A percentile compares a stretch with the other conserved stretches of the same genome.
These are phyloP conservation scores for Trichocladium antarcticum DNA, from an alignment of 495 filamentous ascomycete species.

Conservation along the genomic window DNA sequence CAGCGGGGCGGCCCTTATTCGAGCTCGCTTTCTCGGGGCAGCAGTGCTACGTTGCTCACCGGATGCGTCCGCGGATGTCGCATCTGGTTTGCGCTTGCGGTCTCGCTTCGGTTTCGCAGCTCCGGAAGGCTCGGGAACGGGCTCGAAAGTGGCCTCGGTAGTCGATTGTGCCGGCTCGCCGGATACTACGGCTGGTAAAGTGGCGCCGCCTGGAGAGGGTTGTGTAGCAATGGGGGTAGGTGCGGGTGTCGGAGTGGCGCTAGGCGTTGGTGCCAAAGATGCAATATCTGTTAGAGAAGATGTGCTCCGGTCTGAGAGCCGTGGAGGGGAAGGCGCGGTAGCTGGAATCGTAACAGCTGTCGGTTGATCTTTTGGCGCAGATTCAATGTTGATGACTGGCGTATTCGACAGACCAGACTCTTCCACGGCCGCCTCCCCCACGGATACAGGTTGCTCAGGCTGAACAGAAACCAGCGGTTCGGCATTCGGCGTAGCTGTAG, in stretches of 20 bases:
- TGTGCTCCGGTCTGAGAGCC: neutral
- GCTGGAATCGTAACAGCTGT: neutral
- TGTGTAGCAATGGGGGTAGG: neutral
- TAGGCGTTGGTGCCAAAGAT: neutral
- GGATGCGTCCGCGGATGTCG: constrained; percentile 2
- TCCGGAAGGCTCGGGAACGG: neutral
- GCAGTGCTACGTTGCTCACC: neutral
- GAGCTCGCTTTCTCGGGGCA: constrained; percentile 1
- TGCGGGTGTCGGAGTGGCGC: neutral
- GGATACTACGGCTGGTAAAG: neutral
- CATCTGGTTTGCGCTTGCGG: constrained; percentile 13
- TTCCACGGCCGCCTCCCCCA: neutral
- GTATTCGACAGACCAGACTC: neutral
- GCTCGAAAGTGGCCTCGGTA: neutral
- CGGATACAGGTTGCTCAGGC: too few species aligned
- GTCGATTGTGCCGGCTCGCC: neutral
- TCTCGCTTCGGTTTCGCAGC: constrained; percentile 8
- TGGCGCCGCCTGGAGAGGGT: neutral
- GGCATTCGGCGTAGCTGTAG: neutral
- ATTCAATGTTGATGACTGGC: neutral
- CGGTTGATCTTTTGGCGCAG: neutral
- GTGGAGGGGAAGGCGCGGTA: neutral
- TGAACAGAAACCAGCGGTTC: too few species aligned
- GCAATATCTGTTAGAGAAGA: neutral
- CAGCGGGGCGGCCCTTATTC: constrained; percentile 1